Evolutionary conservation across 2,329 filamentous ascomycete species (phyloP).

Genomic region (Ophiocordyceps polyrhachis-furcata): DNA sequence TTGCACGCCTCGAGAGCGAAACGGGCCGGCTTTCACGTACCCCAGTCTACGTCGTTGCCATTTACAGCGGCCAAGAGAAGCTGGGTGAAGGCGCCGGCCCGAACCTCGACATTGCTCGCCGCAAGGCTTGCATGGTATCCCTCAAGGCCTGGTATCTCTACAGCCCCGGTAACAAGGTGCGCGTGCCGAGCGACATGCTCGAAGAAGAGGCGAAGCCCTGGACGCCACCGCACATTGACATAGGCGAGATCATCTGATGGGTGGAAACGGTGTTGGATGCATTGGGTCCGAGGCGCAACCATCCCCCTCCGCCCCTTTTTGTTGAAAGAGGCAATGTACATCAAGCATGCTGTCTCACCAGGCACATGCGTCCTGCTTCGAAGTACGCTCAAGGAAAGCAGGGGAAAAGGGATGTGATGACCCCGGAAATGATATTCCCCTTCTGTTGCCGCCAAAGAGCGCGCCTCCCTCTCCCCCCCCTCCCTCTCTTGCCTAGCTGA

Average conservation of each 20-base stretch:
- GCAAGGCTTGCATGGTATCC: slow-evolving; percentile 64
- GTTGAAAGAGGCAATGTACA: no score
- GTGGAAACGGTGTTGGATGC: background rate
- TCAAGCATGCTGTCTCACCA: no score
- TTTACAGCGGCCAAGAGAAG: slow-evolving; percentile 81
- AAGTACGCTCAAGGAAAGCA: no score
- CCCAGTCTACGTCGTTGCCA: slow-evolving; percentile 84
- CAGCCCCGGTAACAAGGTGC: slow-evolving; percentile 48
- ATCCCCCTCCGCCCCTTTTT: no score
- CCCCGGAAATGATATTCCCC: no score
- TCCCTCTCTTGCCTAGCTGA: slow-evolving; percentile 21
- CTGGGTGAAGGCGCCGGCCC: slow-evolving; percentile 76
- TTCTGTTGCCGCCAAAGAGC: no score
- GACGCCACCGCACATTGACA: slow-evolving; percentile 50
- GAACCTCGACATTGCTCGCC: slow-evolving; percentile 58
- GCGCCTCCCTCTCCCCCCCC: no score
- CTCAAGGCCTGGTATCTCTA: slow-evolving; percentile 96
- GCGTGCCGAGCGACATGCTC: slow-evolving; percentile 52
- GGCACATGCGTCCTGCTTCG: no score
- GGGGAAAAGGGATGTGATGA: no score
- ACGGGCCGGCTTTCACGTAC: slow-evolving; percentile 71
- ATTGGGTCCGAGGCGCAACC: background rate
- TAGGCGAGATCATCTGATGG: slow-evolving; percentile 46
- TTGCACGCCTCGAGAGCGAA: slow-evolving; percentile 77
- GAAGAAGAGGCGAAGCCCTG: slow-evolving; percentile 40